Evolutionary conservation across 768 basidiomycete genomes (phyloP).

Genomic region (Cyathus striatus): DNA sequence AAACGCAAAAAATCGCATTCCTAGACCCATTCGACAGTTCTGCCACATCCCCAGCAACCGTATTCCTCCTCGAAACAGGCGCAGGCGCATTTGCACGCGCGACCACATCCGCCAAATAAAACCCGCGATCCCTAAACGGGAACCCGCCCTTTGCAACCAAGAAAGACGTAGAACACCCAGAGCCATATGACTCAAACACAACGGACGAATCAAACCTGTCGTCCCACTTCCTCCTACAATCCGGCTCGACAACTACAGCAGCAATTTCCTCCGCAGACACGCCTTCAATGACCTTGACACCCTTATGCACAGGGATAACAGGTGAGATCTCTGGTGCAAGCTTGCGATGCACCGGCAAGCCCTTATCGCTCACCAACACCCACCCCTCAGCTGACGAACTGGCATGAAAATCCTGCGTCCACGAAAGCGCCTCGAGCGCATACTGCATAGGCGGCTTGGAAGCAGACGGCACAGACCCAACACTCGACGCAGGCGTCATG

Average conservation of each 20-base stretch:
- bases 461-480: conserved; percentile 41
- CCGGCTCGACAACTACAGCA: conserved; percentile 61
- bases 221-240: conserved; percentile 82
- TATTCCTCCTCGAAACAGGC: conserved; percentile 38
- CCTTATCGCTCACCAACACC: conserved; percentile 74
- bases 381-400: conserved; percentile 44
- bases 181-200: conserved; percentile 74
- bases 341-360: conserved; percentile 70
- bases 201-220: conserved; percentile 71
- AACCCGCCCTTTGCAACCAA: conserved; percentile 73
- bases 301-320: conserved; percentile 79
- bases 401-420: conserved; percentile 58
- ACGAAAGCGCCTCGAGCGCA: conserved; percentile 76
- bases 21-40: conserved; percentile 36
- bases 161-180: conserved; percentile 68
- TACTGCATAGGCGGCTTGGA: conserved; percentile 73
- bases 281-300: conserved; percentile 89
- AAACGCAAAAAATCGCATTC: conserved; percentile 76
- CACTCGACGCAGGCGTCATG: conserved; percentile 51
- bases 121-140: conserved; percentile 87
- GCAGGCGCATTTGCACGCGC: conserved; percentile 49
- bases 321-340: conserved; percentile 74
- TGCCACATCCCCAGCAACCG: conserved; percentile 33
- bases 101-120: conserved; percentile 72
- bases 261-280: conserved; percentile 90